Base-by-base conservation (phyloP, 2,329 filamentous ascomycete species). In the Conoideocrella luteorostrata region DNA sequence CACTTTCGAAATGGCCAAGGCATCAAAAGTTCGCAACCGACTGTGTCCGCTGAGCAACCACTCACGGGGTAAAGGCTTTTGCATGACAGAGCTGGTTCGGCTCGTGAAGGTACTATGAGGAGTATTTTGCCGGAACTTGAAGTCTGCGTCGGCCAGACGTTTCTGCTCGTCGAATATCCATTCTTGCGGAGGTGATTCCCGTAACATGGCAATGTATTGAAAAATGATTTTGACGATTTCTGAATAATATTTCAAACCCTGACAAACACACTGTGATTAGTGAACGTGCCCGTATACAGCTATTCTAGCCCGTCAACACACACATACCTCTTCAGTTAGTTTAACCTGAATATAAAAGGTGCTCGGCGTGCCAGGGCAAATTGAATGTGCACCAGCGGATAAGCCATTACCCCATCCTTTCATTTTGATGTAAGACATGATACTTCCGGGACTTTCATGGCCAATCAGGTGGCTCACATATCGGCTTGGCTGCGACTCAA, bases 81-180 rank as follows among this genome's bases (percentile, higher is more conserved):
- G 93, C 93, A 98, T 97, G 15, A 88, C 78, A 15, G 84, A 81
- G 58, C 85, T 89, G 51, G 88, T 80, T 47, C 78, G 81, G 69
- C 88, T 95, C 0, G 89, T 93, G 56, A 96, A 97, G 22, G 85
- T 80, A 59, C 85, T 93, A 2, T 91, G 88, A 1, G 87, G 88
- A 2, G 82, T 87, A 71, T 97, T 97, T 61, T 97, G 88, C 65
- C 83, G 88, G 67, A 95, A 98, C 52, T 86, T 87, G 73, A 98
- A 98, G 54, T 95, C 86, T 11, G 97, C 88, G 52, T 97, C 90
- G 35, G 86, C 83, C 68, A 97, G 82, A 28, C 83, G 82, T 64
- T 89, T 91, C 63, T 93, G 86, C 65, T 98, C 93, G 24, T 95
- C 80, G 47, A 93, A 90, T 46, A 97, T 89, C 93, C 93, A 97